Evolutionary conservation across 495 filamentous ascomycete species (phyloP), one percentile per base, ranked within the genome.

Genomic region (Neurospora cerealis): DNA sequence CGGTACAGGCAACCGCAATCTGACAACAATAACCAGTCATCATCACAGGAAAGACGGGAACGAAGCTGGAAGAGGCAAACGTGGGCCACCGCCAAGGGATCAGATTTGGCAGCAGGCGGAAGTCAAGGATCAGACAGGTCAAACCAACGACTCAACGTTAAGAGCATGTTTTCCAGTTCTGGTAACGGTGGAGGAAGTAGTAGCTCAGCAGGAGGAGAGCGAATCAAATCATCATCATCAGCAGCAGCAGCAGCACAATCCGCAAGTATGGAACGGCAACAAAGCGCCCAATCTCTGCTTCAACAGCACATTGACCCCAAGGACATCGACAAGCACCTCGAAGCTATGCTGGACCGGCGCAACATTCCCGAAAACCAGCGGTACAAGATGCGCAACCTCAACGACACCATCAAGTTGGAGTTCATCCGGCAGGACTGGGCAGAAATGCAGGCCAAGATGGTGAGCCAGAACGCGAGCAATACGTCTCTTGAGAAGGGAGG

Each of bases 311-410:
- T 86, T 32, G 81, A 85, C 71, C 82, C 85, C 79, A 83, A 88
- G 80, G 78, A 85, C 66, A 78, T 85, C 70, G 86, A 89, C 70
- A 81, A 80, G 71, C 86, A 88, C 70, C 89, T 92, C 73, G 90
- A 92, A 76, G 86, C 81, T 28, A 93, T 93, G 87, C 78, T 93
- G 69, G 93, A 97, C 82, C 89, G 93, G 38, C 87, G 94, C 72
- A 96, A 98, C 79, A 94, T 99, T 71, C 95, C 96, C 24, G 91
- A 96, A 75, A 92, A 97, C 74, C 94, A 97, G 86, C 88, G 94
- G 71, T 91, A 95, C 79, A 94, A 94, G 82, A 97, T 99, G 93
- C 89, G 96, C 38, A 93, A 89, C 39, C 84, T 99, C 70, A 93
- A 93, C 72, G 89, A 91, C 72, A 92, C 91, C 37, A 93, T 99